Evolutionary conservation across 1,284 basidiomycete species (phyloP).

Genomic region (Cutaneotrichosporon mucoides): DNA sequence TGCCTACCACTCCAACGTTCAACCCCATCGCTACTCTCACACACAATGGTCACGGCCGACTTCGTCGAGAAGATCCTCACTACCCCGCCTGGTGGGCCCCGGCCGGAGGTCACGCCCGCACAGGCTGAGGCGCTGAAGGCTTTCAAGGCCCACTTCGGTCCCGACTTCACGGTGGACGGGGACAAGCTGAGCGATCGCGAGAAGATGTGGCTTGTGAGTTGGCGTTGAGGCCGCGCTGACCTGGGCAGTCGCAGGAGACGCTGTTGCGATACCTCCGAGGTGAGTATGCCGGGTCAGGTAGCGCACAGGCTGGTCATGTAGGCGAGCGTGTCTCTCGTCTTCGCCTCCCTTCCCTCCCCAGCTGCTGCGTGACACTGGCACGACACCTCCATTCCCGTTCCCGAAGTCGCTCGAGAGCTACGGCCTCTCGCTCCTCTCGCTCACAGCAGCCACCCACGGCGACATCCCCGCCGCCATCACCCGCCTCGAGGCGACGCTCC

Average conservation of each 20-base stretch:
- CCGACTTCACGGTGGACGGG: constrained; percentile 17
- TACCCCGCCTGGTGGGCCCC: not conserved
- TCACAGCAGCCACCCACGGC: not conserved
- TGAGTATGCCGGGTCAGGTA: not conserved
- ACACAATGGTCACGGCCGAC: too few relatives aligned
- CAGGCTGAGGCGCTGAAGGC: constrained; percentile 5
- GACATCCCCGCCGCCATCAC: constrained; percentile 1
- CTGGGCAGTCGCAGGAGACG: constrained; percentile 1
- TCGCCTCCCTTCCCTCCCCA: not conserved
- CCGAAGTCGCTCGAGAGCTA: too few relatives aligned
- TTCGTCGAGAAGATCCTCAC: not conserved
- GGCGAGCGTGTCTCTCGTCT: too few relatives aligned
- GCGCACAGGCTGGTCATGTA: too few relatives aligned
- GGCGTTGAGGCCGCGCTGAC: not conserved
- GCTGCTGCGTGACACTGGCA: not conserved
- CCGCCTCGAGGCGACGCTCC: constrained; percentile 32
- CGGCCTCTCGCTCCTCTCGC: not conserved
- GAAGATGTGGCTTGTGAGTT: constrained; percentile 42
- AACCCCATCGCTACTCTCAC: too few relatives aligned
- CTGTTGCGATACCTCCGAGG: not conserved
- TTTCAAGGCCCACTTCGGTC: constrained; percentile 28
- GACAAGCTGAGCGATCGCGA: constrained; percentile 29
- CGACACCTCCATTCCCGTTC: too few relatives aligned
- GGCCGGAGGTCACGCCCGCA: not conserved
- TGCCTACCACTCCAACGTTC: too few relatives aligned